Evolutionary conservation across 257 asterid genomes (phyloP), one percentile per base, ranked within the genome.

Genomic region (Agastache rugosa): DNA sequence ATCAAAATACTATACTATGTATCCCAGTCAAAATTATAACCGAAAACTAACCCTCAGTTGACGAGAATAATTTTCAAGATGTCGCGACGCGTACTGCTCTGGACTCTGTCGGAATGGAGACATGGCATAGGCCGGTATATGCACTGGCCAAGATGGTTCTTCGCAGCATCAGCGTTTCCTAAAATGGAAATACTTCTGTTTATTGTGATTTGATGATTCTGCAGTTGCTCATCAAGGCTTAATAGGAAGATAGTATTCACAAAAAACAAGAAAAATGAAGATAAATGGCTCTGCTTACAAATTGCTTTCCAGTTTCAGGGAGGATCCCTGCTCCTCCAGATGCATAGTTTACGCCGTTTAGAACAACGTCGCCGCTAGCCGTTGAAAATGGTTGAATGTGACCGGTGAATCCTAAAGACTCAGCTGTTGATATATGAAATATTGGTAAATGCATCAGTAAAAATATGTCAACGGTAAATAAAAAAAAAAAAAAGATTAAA

Each of bases 281-380:
- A 8, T 8, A 9, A 8, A 19, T 20, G 59, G 59, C 19, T 2
- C 6, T 34, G 0, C 19, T 48, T 74, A 74, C 78, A 4, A 74
- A n/a, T 48, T 74, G 59, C 47, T 74, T 51, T 8, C 74, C 74
- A 0, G 79, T 75, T 19, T 0, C 4, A 27, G 6, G 7, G 29
- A 66, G 79, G 19, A 75, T 75, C n/a, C 78, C 79, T 1, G 79
- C 74, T 42, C 69, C 62, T 2, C 69, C 69, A 2, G 79, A 67
- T 12, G 68, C 79, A 8, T 75, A 75, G 74, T 75, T 75, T 4
- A 31, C 62, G 25, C 69, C 79, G 19, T 66, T 65, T 6, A 54
- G 3, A 39, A 42, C 10, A 9, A 16, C 39, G 48, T 65, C 27
- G 8, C 35, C 73, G 12, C 9, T 74, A 14, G 73, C 73, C 8